Evolutionary conservation across 805 yeast genomes (phyloP), one percentile per base, ranked within the genome.

Genomic region (Spathaspora girioi): DNA sequence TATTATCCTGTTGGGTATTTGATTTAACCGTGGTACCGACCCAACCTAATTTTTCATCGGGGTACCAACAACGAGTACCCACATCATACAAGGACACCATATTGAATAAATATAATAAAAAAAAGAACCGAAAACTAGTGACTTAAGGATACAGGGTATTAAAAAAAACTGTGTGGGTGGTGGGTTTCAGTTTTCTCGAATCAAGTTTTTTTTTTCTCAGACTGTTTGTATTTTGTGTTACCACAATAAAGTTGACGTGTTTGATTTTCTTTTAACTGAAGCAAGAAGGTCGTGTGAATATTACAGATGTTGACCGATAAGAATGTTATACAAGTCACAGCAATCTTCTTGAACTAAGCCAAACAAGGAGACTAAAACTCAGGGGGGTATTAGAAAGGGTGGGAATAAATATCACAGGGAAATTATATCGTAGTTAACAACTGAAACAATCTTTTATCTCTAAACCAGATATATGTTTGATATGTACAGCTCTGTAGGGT

Each of bases 31-130:
- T 81, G 43, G 86, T 88, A 20, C 89, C 88, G 20, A 85, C 70
- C 91, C 93, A 88, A 19, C 94, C 96, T 55, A 78, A 76, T 43
- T 75, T 70, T 47, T 79, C 82, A 65, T 88, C 91, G 15, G 90
- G 91, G 59, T 82, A 80, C 96, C 96, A 88, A 71, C 93, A 87
- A 58, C 88, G 85, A 62, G 86, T 82, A 50, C 78, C 77, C 17
- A 67, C 58, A 42, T 59, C 62, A 50, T 60, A 60, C 14, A 54
- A 56, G 12, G 62, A 54, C 9, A 59, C 61, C 62, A 57, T 51
- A 20, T 18, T 43, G 23, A 11, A n/a, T n/a, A 29, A 29, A 15
- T 38, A 7, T 9, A 42, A 15, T 11, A 42, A 14, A 35, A 35
- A 35, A 3, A 35, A 35, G 26, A n/a, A n/a, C n/a, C n/a, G n/a